A percentile compares a stretch with the other conserved stretches of the same genome.
Conservation (phyloP, 768 basidiomycete genomes). For the Kwoniella europaea region DNA sequence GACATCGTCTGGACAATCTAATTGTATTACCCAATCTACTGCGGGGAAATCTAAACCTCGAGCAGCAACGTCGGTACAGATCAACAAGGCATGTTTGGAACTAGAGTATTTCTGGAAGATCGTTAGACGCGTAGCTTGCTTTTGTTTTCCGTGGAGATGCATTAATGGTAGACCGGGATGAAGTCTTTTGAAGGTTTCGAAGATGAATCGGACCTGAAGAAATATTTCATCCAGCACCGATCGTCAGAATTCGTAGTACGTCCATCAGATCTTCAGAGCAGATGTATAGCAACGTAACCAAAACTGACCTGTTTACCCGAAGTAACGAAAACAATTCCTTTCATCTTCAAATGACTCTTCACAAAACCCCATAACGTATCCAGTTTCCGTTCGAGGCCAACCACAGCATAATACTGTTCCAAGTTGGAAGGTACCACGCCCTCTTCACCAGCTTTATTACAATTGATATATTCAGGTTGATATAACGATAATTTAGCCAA, state of each 20-base stretch:
- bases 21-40: slow-evolving; percentile 94
- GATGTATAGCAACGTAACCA: too few species aligned
- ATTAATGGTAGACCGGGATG: slow-evolving; percentile 93
- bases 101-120: slow-evolving; percentile 84
- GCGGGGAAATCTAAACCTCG: slow-evolving; percentile 95
- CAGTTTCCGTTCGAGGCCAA: slow-evolving; percentile 82
- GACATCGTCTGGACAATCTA: slow-evolving; percentile 95
- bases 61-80: slow-evolving; percentile 96
- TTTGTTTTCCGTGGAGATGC: slow-evolving; percentile 94
- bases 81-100: slow-evolving; percentile 79
- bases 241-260: too few species aligned
- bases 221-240: neutral
- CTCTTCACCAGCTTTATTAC: slow-evolving; percentile 59
- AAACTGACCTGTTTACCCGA: slow-evolving; percentile 85
- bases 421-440: slow-evolving; percentile 72
- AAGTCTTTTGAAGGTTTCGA: slow-evolving; percentile 92
- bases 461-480: slow-evolving; percentile 74
- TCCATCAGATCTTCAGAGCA: too few species aligned
- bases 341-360: slow-evolving; percentile 87
- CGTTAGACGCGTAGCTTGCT: slow-evolving; percentile 82
- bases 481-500: slow-evolving; percentile 82
- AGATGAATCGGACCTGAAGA: slow-evolving; percentile 79
- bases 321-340: slow-evolving; percentile 91
- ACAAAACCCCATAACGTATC: slow-evolving; percentile 93
- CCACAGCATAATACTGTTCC: slow-evolving; percentile 86